phyloP scores from a whole-genome alignment of 495 filamentous ascomycete genomes.

The Diplogelasinospora grovesii region DNA sequence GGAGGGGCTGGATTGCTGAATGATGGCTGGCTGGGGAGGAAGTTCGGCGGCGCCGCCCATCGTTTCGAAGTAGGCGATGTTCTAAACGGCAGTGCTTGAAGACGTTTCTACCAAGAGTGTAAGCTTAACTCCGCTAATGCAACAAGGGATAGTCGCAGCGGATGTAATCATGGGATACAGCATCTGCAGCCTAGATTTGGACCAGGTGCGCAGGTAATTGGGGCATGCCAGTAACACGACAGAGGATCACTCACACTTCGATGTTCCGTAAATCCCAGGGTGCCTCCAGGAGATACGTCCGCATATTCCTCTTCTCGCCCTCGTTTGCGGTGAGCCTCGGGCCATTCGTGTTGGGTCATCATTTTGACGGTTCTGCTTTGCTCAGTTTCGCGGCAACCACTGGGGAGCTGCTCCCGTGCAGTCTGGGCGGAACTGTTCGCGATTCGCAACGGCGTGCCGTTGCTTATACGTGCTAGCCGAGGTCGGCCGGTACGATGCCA shows the following conservation, averaged over 20 bases:
- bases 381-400: no score
- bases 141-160: no score
- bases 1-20: slow-evolving; percentile 11
- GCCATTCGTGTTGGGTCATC: slow-evolving; percentile 14
- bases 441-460: background rate
- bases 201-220: no score
- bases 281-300: slow-evolving; percentile 18
- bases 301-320: slow-evolving; percentile 27
- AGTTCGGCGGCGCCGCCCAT: slow-evolving; percentile 29
- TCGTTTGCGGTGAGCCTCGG: slow-evolving; percentile 24
- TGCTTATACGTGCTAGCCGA: background rate
- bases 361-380: background rate
- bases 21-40: slow-evolving; percentile 18
- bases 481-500: background rate
- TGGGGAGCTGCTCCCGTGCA: no score
- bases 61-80: slow-evolving; percentile 35
- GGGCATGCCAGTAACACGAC: no score
- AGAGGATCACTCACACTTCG: slow-evolving; percentile 33
- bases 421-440: no score
- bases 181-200: no score
- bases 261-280: slow-evolving; percentile 41
- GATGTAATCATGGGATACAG: no score
- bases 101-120: slow-evolving; percentile 48
- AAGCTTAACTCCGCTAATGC: no score
- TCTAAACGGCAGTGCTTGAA: slow-evolving; percentile 39